These are phyloP conservation scores for Barnettozyma siamensis DNA, from an alignment of 805 yeast species.

Conservation along the genomic window DNA sequence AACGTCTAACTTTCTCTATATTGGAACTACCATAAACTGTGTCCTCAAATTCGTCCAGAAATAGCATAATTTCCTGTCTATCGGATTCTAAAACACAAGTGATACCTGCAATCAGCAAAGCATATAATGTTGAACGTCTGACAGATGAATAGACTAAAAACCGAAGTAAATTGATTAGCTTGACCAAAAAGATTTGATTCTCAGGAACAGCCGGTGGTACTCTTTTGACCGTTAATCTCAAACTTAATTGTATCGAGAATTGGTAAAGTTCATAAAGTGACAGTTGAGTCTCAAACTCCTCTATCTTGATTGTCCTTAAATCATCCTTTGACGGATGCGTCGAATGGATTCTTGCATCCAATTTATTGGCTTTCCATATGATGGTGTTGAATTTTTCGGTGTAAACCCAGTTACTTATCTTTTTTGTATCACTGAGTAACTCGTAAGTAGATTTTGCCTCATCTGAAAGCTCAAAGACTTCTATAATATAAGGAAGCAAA, in stretches of 20 bases:
- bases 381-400: conserved; percentile 4
- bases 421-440: conserved; percentile 1
- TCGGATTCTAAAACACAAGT: conserved; percentile 2
- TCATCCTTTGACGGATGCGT: conserved; percentile 4
- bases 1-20: background rate
- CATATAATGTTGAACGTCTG: background rate
- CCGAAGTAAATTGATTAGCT: conserved; percentile 2
- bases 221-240: conserved; percentile 1
- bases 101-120: background rate
- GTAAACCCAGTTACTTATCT: conserved; percentile 3
- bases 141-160: conserved; percentile 4
- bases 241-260: conserved; percentile 1
- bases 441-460: background rate
- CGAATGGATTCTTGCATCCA: conserved; percentile 1
- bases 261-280: conserved; percentile 5
- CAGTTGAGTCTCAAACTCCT: conserved; percentile 2
- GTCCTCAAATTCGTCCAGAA: background rate
- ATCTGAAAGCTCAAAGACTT: conserved; percentile 1
- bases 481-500: background rate
- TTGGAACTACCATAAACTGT: background rate
- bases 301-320: conserved; percentile 3
- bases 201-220: conserved; percentile 3
- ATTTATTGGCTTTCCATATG: conserved; percentile 1
- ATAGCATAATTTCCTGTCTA: conserved; percentile 1
- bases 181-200: conserved; percentile 2